Conservation (phyloP, 768 basidiomycete genomes). For the Termitomyces sp. region DNA sequence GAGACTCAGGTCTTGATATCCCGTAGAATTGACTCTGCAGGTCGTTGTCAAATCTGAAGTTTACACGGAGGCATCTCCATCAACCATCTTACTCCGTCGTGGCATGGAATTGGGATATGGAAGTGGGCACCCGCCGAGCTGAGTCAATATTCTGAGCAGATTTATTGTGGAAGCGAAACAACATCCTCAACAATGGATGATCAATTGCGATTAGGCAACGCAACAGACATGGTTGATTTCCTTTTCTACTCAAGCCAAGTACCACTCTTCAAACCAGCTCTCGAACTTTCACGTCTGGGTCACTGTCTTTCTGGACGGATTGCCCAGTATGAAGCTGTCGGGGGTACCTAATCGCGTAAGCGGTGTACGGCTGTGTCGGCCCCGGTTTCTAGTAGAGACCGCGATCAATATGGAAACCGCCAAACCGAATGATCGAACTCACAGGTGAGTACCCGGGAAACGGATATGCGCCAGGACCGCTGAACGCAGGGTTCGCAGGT, state of each 20-base stretch:
- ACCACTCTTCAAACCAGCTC: not conserved
- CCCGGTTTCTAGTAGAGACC: constrained; percentile 5
- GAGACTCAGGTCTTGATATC: too few species aligned
- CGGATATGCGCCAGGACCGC: constrained; percentile 10
- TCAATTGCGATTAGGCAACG: not conserved
- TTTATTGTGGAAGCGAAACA: not conserved
- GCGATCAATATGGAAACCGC: constrained; percentile 1
- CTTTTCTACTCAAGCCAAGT: not conserved
- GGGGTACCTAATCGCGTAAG: constrained; percentile 14
- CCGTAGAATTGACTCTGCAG: not conserved
- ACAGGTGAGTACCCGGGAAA: constrained; percentile 19
- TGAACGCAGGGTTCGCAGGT: constrained; percentile 11
- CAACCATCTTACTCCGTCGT: not conserved
- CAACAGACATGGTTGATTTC: not conserved
- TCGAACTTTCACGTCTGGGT: constrained; percentile 4
- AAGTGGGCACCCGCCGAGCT: not conserved
- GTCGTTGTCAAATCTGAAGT: not conserved
- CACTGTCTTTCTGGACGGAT: constrained; percentile 11
- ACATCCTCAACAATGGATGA: not conserved
- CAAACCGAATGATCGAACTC: constrained; percentile 6
- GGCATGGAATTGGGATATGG: too few species aligned
- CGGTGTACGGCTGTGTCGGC: constrained; percentile 14
- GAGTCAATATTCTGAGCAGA: not conserved
- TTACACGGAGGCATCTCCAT: too few species aligned
- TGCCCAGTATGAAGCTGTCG: constrained; percentile 18